Evolutionary conservation across 495 filamentous ascomycete genomes (phyloP).

Genomic region (Penicillium pancosmium): DNA sequence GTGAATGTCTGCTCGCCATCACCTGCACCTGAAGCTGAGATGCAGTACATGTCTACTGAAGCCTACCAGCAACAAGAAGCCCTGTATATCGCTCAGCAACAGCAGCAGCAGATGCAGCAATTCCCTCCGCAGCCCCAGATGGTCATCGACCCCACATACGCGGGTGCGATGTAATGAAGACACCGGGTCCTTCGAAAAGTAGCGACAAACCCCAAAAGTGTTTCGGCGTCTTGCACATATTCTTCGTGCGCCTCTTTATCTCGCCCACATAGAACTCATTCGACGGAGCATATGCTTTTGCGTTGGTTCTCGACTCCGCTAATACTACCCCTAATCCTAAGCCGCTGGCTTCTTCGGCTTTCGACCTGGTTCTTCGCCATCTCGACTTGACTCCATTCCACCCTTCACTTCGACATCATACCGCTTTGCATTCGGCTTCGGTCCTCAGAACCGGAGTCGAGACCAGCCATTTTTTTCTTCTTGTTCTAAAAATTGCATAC

Average conservation of each 20-base stretch:
- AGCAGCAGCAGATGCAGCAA: constrained; percentile 30
- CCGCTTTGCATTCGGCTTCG: constrained; percentile 37
- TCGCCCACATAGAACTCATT: constrained; percentile 19
- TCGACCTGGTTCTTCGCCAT: constrained; percentile 11
- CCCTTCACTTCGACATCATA: constrained; percentile 16
- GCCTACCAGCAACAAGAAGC: constrained; percentile 43
- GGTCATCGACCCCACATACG: constrained; percentile 40
- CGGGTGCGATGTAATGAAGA: constrained; percentile 28
- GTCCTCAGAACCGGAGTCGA: constrained; percentile 26
- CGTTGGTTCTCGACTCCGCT: constrained; percentile 19
- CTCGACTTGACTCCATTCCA: constrained; percentile 17
- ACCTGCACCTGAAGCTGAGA: constrained; percentile 40
- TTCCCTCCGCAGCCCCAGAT: constrained; percentile 41
- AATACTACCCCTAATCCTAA: constrained; percentile 22
- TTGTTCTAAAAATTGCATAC: constrained; percentile 50
- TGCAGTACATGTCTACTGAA: constrained; percentile 43
- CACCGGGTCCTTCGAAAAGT: constrained; percentile 13
- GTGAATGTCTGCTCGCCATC: constrained; percentile 42
- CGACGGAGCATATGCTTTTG: constrained; percentile 22
- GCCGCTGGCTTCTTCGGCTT: background rate
- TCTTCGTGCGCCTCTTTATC: constrained; percentile 19
- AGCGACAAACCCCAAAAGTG: constrained; percentile 24
- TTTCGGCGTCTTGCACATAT: constrained; percentile 34
- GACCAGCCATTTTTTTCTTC: constrained; percentile 31
- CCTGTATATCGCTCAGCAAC: constrained; percentile 32